Conservation (phyloP, 257 asterid species). For the Ilex asprella region DNA sequence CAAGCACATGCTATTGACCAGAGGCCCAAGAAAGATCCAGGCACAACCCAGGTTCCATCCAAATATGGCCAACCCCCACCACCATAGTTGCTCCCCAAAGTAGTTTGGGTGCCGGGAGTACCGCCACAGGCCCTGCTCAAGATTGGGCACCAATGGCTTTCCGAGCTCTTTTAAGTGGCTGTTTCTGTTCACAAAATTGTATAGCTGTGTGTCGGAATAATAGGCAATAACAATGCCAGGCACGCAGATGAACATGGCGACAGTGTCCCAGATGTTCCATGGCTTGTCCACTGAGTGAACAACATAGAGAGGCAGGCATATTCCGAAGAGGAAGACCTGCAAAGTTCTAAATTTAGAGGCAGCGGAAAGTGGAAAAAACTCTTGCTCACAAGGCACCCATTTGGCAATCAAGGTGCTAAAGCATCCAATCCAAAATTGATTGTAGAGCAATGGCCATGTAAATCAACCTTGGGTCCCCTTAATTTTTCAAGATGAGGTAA, state of each 20-base stretch:
- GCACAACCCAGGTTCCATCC: constrained; percentile 69
- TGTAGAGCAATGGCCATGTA: too few relatives aligned
- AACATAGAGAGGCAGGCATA: constrained; percentile 68
- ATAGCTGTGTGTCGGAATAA: constrained; percentile 75
- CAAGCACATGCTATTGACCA: constrained; percentile 62
- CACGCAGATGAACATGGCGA: constrained; percentile 48
- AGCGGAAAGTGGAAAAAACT: not conserved
- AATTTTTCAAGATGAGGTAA: too few relatives aligned
- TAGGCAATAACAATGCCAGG: constrained; percentile 58
- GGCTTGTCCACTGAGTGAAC: constrained; percentile 50
- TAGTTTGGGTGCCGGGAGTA: constrained; percentile 91
- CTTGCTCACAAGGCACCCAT: too few relatives aligned
- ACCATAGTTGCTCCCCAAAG: constrained; percentile 95
- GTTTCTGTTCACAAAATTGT: constrained; percentile 53
- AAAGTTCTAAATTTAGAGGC: constrained; percentile 7
- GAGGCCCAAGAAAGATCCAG: constrained; percentile 63
- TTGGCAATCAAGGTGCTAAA: too few relatives aligned
- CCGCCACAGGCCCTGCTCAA: constrained; percentile 72
- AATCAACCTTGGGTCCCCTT: too few relatives aligned
- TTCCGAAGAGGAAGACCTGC: constrained; percentile 78
- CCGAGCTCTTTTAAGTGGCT: constrained; percentile 38
- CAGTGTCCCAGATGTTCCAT: constrained; percentile 48
- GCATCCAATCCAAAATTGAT: too few relatives aligned
- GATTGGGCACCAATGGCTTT: constrained; percentile 46
- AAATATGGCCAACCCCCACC: constrained; percentile 84